These are phyloP conservation scores for Brettanomyces bruxellensis DNA, from an alignment of 805 yeast genomes.

Conservation along the genomic window DNA sequence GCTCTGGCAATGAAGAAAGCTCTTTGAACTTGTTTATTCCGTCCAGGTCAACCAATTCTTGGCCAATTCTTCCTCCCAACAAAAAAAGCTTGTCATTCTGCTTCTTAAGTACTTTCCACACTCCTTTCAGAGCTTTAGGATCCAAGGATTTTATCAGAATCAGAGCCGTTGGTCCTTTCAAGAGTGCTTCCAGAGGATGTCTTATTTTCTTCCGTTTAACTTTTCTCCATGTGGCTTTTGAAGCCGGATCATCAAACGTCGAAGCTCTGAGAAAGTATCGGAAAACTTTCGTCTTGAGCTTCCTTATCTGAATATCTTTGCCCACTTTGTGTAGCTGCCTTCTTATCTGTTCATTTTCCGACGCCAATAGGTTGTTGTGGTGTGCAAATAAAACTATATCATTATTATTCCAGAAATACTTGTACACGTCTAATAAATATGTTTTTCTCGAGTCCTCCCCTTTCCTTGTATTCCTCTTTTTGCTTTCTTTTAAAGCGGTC, in stretches of 20 bases:
- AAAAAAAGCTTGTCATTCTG: slow-evolving; percentile 69
- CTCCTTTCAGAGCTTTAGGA: slow-evolving; percentile 56
- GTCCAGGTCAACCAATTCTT: slow-evolving; percentile 39
- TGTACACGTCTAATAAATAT: slow-evolving; percentile 71
- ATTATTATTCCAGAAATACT: slow-evolving; percentile 55
- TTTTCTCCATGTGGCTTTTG: slow-evolving; percentile 33
- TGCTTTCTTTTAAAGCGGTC: background rate
- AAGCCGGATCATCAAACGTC: slow-evolving; percentile 66
- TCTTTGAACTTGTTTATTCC: slow-evolving; percentile 58
- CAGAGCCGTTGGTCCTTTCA: slow-evolving; percentile 82
- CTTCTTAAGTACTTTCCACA: slow-evolving; percentile 50
- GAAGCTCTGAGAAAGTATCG: slow-evolving; percentile 69
- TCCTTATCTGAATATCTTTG: slow-evolving; percentile 35
- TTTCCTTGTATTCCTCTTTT: slow-evolving; percentile 37
- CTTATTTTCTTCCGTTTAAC: slow-evolving; percentile 31
- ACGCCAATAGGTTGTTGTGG: slow-evolving; percentile 68
- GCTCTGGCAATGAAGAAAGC: slow-evolving; percentile 59
- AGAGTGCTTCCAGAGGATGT: slow-evolving; percentile 64
- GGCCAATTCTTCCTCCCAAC: slow-evolving; percentile 79
- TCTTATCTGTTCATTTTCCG: slow-evolving; percentile 60
- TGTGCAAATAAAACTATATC: slow-evolving; percentile 74
- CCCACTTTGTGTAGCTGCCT: slow-evolving; percentile 55
- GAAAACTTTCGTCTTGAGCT: slow-evolving; percentile 62
- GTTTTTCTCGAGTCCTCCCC: slow-evolving; percentile 72
- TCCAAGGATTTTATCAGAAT: slow-evolving; percentile 60